Evolutionary conservation across 2,329 filamentous ascomycete species (phyloP).

Genomic region (Setomelanomma holmii): DNA sequence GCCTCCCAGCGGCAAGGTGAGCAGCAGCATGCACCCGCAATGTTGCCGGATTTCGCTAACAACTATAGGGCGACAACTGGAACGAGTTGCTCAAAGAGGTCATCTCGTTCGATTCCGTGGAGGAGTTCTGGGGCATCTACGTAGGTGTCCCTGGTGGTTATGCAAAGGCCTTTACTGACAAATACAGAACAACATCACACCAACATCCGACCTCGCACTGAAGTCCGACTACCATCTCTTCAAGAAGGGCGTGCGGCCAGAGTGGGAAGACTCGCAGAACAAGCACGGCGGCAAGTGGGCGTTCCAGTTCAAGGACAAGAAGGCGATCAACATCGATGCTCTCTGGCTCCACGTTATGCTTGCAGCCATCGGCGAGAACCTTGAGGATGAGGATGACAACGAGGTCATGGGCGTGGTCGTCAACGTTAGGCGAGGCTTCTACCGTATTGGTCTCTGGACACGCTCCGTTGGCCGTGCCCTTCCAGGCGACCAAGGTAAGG

Average conservation of each 20-base stretch:
- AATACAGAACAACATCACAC: slow-evolving; percentile 94
- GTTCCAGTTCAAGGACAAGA: slow-evolving; percentile 97
- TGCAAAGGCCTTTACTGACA: slow-evolving; percentile 17
- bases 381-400: slow-evolving; percentile 91
- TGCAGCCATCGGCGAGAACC: slow-evolving; percentile 93
- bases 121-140: slow-evolving; percentile 99
- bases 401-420: slow-evolving; percentile 99
- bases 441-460: slow-evolving; percentile 97
- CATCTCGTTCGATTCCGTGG: slow-evolving; percentile 97
- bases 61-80: slow-evolving; percentile 89
- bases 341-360: slow-evolving; percentile 98
- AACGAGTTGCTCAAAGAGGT: slow-evolving; percentile 97
- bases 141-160: slow-evolving; percentile 64
- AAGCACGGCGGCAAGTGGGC: slow-evolving; percentile 99
- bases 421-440: slow-evolving; percentile 98
- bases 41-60: slow-evolving; percentile 18
- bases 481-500: slow-evolving; percentile 77
- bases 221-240: slow-evolving; percentile 99
- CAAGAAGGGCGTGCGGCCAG: slow-evolving; percentile 94
- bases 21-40: slow-evolving; percentile 19
- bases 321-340: slow-evolving; percentile 87
- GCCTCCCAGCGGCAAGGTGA: slow-evolving; percentile 91
- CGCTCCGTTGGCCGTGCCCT: slow-evolving; percentile 88
- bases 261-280: slow-evolving; percentile 98
- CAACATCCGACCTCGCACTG: slow-evolving; percentile 91